phyloP scores from a whole-genome alignment of 345 rosid species.

The Atalantia buxifolia region DNA sequence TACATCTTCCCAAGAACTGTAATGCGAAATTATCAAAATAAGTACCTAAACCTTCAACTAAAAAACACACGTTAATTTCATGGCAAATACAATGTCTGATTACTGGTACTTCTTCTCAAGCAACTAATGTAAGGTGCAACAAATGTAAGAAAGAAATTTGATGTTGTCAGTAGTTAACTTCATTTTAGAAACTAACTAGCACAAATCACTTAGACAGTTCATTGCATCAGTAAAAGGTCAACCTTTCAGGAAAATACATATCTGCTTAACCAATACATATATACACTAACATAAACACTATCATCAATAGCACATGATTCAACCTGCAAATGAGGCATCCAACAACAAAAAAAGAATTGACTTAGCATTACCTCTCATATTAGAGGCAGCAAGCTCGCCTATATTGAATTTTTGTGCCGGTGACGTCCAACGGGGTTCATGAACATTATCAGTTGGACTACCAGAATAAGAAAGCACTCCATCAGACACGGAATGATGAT shows the following conservation, averaged over 20 bases:
- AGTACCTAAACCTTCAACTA: neutral
- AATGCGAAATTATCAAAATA: neutral
- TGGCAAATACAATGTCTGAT: neutral
- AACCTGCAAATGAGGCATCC: neutral
- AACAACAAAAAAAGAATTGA: neutral
- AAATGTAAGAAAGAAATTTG: neutral
- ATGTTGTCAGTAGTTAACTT: neutral
- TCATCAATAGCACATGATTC: neutral
- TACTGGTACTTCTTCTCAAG: neutral
- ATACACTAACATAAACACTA: neutral
- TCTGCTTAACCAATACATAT: neutral
- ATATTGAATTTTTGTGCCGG: conserved; percentile 41
- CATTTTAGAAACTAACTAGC: neutral
- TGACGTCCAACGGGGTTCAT: conserved; percentile 59
- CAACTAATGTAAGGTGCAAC: neutral
- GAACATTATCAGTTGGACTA: conserved; percentile 52
- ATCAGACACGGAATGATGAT: conserved; percentile 70
- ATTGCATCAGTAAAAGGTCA: neutral
- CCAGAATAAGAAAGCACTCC: conserved; percentile 55
- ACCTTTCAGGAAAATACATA: neutral
- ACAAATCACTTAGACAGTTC: neutral
- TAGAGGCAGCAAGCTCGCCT: conserved; percentile 40
- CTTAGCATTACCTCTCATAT: conserved; percentile 39
- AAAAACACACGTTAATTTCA: neutral
- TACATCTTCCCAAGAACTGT: neutral